Percentiles rank a stretch among this genome's conserved stretches.
phyloP scores from a whole-genome alignment of 495 filamentous ascomycete genomes.

The Hypoxylon cercidicola region DNA sequence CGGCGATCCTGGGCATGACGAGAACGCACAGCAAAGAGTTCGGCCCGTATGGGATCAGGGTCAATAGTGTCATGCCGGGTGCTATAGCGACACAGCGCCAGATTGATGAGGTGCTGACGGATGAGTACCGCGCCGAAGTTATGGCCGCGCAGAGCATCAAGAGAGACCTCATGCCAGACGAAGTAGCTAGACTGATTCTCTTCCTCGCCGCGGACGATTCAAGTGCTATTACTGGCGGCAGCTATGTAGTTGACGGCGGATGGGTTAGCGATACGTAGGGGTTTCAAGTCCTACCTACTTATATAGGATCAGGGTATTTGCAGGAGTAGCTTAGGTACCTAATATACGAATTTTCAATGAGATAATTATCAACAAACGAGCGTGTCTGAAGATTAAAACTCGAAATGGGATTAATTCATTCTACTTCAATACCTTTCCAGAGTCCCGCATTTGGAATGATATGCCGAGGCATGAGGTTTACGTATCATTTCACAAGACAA shows the following conservation, averaged over 20 bases:
- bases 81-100: slow-evolving; percentile 53
- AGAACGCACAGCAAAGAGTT: slow-evolving; percentile 66
- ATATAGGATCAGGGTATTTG: too few species aligned
- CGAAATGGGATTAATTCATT: too few species aligned
- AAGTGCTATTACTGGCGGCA: slow-evolving; percentile 47
- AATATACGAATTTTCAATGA: too few species aligned
- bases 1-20: slow-evolving; percentile 68
- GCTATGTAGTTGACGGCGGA: slow-evolving; percentile 47
- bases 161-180: slow-evolving; percentile 53
- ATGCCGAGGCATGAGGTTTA: too few species aligned
- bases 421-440: too few species aligned
- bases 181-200: slow-evolving; percentile 47
- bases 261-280: slow-evolving; percentile 42
- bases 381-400: too few species aligned
- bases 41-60: slow-evolving; percentile 59
- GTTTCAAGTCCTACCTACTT: background rate
- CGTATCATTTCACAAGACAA: too few species aligned
- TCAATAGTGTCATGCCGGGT: slow-evolving; percentile 67
- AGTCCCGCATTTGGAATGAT: too few species aligned
- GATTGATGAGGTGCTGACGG: slow-evolving; percentile 55
- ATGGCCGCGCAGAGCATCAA: slow-evolving; percentile 54
- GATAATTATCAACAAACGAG: too few species aligned
- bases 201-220: slow-evolving; percentile 49
- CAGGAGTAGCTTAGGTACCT: too few species aligned
- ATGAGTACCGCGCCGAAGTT: slow-evolving; percentile 54